Conservation (phyloP, 768 basidiomycete species). For the Chlorophyllum brunneum region DNA sequence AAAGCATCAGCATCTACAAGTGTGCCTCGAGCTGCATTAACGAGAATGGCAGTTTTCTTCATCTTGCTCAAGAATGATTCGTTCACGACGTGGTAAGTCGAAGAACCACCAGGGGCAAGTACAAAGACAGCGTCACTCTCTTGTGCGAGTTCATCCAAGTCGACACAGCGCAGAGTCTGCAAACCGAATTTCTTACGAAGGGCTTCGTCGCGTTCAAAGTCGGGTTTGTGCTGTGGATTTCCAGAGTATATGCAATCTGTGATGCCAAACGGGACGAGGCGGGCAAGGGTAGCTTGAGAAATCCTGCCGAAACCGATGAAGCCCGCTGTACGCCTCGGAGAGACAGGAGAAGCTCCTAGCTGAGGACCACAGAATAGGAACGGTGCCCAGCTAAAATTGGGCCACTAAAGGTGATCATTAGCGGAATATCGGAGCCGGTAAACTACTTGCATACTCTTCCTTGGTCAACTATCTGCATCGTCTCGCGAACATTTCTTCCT, state of each 20-base stretch:
- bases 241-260: constrained; percentile 67
- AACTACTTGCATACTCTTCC: constrained; percentile 51
- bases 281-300: constrained; percentile 74
- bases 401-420: constrained; percentile 56
- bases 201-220: constrained; percentile 33
- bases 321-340: constrained; percentile 66
- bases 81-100: constrained; percentile 71
- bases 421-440: not conserved
- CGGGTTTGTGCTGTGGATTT: constrained; percentile 49
- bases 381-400: constrained; percentile 72
- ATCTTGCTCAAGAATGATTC: constrained; percentile 72
- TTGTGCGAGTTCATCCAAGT: constrained; percentile 62
- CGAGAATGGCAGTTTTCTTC: constrained; percentile 79
- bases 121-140: constrained; percentile 85
- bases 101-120: constrained; percentile 69
- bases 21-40: constrained; percentile 84
- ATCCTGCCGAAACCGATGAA: constrained; percentile 97
- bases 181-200: constrained; percentile 29
- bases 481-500: constrained; percentile 69
- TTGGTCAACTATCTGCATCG: constrained; percentile 58
- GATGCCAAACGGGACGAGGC: constrained; percentile 81
- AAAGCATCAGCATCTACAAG: constrained; percentile 90
- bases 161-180: constrained; percentile 52
- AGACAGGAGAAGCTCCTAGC: constrained; percentile 48
- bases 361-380: constrained; percentile 85